Conservation (phyloP, 140 eudicot genomes). For the Anethum foeniculum region DNA sequence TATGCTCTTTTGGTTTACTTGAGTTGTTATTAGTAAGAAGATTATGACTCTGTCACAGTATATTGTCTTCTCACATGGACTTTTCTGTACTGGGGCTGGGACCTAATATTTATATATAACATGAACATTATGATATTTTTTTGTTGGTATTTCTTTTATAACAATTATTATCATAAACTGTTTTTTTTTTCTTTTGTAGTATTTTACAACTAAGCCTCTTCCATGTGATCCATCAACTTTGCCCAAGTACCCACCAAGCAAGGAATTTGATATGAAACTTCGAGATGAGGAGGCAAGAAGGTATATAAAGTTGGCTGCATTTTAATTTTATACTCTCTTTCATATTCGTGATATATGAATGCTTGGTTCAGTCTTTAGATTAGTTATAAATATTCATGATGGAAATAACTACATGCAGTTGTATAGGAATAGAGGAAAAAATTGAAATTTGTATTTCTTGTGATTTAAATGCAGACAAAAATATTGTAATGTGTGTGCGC, state of each 20-base stretch:
- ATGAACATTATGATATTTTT: background rate
- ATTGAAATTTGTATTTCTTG: background rate
- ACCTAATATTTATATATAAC: background rate
- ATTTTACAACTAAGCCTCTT: conserved; percentile 73
- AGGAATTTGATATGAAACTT: conserved; percentile 73
- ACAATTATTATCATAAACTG: background rate
- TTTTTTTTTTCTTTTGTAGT: conserved; percentile 31
- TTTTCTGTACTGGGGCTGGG: background rate
- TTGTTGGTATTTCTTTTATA: background rate
- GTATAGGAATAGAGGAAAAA: background rate
- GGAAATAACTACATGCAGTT: background rate
- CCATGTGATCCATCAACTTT: conserved; percentile 79
- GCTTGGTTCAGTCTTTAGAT: background rate
- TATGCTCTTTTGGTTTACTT: background rate
- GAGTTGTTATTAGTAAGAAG: background rate
- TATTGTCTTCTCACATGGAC: background rate
- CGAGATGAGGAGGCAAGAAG: conserved; percentile 85
- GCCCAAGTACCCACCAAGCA: conserved; percentile 95
- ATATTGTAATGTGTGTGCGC: background rate
- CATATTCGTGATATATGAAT: background rate
- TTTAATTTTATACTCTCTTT: conserved; percentile 6
- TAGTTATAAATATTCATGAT: background rate
- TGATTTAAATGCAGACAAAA: background rate
- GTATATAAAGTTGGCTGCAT: conserved; percentile 25
- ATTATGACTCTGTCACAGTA: background rate